Evolutionary conservation across 2,329 filamentous ascomycete species (phyloP).

Genomic region (Thelonectria rubi): DNA sequence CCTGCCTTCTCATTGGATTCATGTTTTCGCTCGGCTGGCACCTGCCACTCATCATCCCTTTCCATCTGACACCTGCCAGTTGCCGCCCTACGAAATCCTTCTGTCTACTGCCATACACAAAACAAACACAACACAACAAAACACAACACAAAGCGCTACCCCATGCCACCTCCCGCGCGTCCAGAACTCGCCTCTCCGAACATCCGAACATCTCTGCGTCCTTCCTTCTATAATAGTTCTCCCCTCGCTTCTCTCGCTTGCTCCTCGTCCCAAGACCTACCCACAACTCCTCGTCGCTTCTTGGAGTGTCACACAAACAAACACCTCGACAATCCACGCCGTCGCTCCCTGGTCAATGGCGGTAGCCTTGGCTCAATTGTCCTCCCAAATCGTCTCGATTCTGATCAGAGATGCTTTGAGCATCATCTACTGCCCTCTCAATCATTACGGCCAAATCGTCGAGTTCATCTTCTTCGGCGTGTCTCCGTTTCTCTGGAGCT

Average conservation of each 20-base stretch:
- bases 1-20: too few species aligned
- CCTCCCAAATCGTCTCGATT: not conserved
- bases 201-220: not conserved
- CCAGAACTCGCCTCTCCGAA: not conserved
- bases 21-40: not conserved
- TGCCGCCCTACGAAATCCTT: slow-evolving; percentile 10
- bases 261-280: not conserved
- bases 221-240: not conserved
- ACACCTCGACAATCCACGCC: not conserved
- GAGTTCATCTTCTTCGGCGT: slow-evolving; percentile 4
- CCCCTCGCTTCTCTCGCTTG: not conserved
- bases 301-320: not conserved
- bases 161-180: slow-evolving; percentile 8
- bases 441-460: not conserved
- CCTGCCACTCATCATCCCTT: not conserved
- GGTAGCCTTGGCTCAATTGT: not conserved
- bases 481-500: not conserved
- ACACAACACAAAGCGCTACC: not conserved
- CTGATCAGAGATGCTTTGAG: not conserved
- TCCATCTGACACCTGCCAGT: slow-evolving; percentile 11
- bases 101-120: not conserved
- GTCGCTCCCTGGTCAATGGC: not conserved
- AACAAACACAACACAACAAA: slow-evolving; percentile 5
- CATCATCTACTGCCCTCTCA: not conserved
- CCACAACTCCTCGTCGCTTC: not conserved